Base-by-base conservation (phyloP, 148 eudicot genomes). In the Agrostemma githago region DNA sequence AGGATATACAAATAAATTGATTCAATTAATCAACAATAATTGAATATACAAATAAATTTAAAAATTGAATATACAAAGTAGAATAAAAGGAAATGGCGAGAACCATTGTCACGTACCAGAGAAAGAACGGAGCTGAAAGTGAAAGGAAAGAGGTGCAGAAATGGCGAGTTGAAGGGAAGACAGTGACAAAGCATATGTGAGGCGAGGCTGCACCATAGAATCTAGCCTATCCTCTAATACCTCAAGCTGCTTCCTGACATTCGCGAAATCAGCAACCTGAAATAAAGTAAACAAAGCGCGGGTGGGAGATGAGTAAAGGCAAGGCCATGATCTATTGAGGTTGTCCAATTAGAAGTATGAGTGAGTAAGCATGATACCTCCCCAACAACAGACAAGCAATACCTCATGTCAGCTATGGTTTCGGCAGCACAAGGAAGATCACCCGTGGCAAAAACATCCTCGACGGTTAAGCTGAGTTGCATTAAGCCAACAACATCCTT, bases 221-320 rank as follows among this genome's bases (percentile, higher is more conserved):
- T 91, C 97, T 62, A 94, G 85, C 83, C 98, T 91, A 76, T 94
- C 98, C 84, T 94, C 98, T 76, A 94, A 81, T 54, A 94, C 98
- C 82, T 91, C 97, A 72, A 91, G 97, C 82, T 94, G 98, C 89
- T 85, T 91, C 82, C 91, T 89, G 64, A 91, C 84, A 80, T 94
- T 94, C 20, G 98, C 98, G 82, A 94, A 94, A 87, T 94, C 98
- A 66, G 97, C 97, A 81, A 94, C 98, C 97, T 94, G 86, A 83
- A 81, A 73, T 3, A 12, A 75, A 4, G 21, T n/a, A 67, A 34
- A 63, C 44, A 60, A 26, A 26, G 34, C 34, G 1, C 1, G 34
- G 34, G 34, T 0, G 34, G 34, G 34, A 26, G 34, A 26, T 26
- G 34, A 26, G 34, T 26, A 26, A 26, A 26, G 34, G 34, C 34